A percentile compares a stretch with the other conserved stretches of the same genome.
phyloP scores from a whole-genome alignment of 108 stramenopile species.

The Nitzschia inconspicua region DNA sequence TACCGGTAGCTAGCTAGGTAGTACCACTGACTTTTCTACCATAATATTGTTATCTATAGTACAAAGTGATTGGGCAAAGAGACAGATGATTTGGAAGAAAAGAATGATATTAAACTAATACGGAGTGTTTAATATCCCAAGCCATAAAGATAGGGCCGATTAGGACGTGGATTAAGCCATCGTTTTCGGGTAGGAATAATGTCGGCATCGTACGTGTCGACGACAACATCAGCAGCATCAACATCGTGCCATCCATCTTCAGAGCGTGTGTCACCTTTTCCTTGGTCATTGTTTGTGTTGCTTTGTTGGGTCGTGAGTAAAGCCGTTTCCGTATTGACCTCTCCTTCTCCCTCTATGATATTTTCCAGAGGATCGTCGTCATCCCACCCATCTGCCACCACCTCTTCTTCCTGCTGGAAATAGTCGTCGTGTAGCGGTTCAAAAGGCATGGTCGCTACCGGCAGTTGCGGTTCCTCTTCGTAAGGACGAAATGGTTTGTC shows the following conservation, averaged over 20 bases:
- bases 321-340: neutral
- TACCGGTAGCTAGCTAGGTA: no score
- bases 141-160: slow-evolving; percentile 26
- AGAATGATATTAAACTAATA: no score
- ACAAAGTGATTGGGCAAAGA: no score
- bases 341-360: neutral
- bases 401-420: neutral
- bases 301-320: neutral
- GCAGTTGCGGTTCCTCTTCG: no score
- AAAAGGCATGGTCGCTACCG: no score
- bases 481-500: no score
- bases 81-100: no score
- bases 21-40: no score
- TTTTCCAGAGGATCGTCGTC: neutral
- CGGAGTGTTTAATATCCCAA: neutral
- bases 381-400: slow-evolving; percentile 11
- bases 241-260: slow-evolving; percentile 39
- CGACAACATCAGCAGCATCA: slow-evolving; percentile 18
- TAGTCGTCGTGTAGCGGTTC: no score
- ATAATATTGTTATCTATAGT: no score
- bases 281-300: neutral
- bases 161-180: slow-evolving; percentile 45
- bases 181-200: slow-evolving; percentile 40
- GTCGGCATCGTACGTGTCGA: slow-evolving; percentile 7
- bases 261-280: neutral